Conservation (phyloP, 306 rosid genomes). For the Prunus fruticosa region DNA sequence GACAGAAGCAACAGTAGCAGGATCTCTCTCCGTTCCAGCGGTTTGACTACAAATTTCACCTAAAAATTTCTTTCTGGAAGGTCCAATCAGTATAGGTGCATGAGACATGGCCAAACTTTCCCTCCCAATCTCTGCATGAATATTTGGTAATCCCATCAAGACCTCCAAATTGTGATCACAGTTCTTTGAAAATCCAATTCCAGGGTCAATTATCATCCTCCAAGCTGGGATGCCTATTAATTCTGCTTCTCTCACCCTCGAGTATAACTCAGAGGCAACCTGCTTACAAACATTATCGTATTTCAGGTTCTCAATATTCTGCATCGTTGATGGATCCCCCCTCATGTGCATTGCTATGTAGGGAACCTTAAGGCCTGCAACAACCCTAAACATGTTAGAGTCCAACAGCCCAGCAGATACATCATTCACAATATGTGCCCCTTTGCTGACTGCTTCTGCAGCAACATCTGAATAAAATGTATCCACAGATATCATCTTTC, state of each 20-base stretch:
- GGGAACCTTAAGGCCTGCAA: conserved; percentile 83
- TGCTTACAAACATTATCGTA: conserved; percentile 71
- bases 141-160: conserved; percentile 52
- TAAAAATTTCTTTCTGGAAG: conserved; percentile 82
- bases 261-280: conserved; percentile 64
- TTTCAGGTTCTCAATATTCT: conserved; percentile 56
- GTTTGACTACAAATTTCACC: conserved; percentile 61
- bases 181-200: conserved; percentile 84
- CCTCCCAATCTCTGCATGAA: conserved; percentile 54
- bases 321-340: conserved; percentile 87
- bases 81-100: conserved; percentile 78
- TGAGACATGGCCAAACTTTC: conserved; percentile 67
- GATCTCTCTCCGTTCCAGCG: conserved; percentile 61
- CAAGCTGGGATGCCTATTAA: conserved; percentile 79
- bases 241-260: conserved; percentile 61
- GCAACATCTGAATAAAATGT: conserved; percentile 86
- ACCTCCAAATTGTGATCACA: conserved; percentile 68
- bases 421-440: conserved; percentile 83
- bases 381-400: conserved; percentile 61
- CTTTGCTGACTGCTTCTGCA: conserved; percentile 71
- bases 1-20: conserved; percentile 77
- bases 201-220: conserved; percentile 86
- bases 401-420: conserved; percentile 74
- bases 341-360: conserved; percentile 95
- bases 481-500: conserved; percentile 80